Base-by-base conservation (phyloP, 2,329 filamentous ascomycete species). In the Sporothrix pallida region DNA sequence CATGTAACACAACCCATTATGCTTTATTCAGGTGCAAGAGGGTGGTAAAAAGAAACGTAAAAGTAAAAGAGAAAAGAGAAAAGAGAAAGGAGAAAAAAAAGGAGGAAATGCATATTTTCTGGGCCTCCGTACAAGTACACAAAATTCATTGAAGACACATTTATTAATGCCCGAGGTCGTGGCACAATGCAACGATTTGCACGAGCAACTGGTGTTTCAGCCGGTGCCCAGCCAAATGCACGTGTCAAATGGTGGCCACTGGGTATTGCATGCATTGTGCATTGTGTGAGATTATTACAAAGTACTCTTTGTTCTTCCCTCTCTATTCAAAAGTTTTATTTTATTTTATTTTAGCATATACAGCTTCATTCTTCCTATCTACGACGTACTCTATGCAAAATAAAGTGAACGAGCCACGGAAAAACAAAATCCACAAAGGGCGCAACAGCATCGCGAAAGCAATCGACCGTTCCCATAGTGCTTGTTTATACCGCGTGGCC, bases 141-240 rank as follows among this genome's bases (percentile, higher is more conserved):
- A 31, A 31, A 31, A 31, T 31, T 3, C 31, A 31, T 31, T 31
- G 31, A 31, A 31, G 31, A 31, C 31, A 31, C 31, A 31, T 31
- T 31, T 31, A 31, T 31, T 31, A 31, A 31, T 31, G 68, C 50
- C 13, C 50, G 12, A 46, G 7, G 23, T 58, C 13, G 44, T 50
- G 56, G 69, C 37, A 46, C 17, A 71, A 71, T 71, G 26, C 69
- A 37, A 71, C 54, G 8, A n/a, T 48, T 37, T 2, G 50, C 50
- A 72, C 71, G 48, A 46, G 52, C 62, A 48, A 17, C 50, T 23
- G n/a, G 37, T 26, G 70, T 71, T 71, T 71, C 70, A 72, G 60
- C 62, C 62, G 17, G 42, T 20, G 20, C 15, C n/a, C 26, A 42
- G 46, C 37, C 31, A 44, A 62, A 50, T 62, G 70, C 56, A 50